These are phyloP conservation scores for Panicum hallii DNA, from an alignment of 202 grass and related monocot genomes.

Conservation along the genomic window DNA sequence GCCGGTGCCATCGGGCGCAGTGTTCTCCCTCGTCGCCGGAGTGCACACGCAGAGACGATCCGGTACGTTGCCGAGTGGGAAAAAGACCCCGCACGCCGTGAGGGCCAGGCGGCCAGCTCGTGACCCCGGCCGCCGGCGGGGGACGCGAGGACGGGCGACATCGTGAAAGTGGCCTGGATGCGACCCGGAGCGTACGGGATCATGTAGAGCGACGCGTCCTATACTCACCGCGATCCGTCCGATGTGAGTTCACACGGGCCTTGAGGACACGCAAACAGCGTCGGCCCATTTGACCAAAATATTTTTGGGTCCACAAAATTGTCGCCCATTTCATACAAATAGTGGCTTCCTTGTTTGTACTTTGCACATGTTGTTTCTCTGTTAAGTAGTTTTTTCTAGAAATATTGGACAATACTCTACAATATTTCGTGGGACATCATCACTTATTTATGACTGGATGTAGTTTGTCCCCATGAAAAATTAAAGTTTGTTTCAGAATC, in stretches of 20 bases:
- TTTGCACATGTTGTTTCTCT: no score
- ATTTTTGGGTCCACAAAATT: neutral
- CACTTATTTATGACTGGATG: neutral
- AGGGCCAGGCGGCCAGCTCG: neutral
- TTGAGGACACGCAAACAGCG: no score
- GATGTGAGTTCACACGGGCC: no score
- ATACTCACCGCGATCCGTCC: no score
- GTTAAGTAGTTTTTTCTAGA: neutral
- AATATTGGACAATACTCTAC: neutral
- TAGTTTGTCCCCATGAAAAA: neutral
- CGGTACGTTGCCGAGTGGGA: no score
- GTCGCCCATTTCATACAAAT: neutral
- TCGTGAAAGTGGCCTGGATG: neutral
- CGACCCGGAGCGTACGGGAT: neutral
- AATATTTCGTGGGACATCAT: neutral
- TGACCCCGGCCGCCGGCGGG: neutral
- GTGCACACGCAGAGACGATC: neutral
- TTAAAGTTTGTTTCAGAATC: neutral
- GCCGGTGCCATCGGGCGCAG: neutral
- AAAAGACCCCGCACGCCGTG: no score
- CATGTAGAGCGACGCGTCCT: neutral
- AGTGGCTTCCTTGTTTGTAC: no score
- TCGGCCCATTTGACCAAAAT: neutral
- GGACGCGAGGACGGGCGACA: neutral
- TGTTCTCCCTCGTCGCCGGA: neutral